A percentile compares a stretch with the other conserved stretches of the same genome.
phyloP scores from a whole-genome alignment of 345 rosid genomes.

The Lepidium sativum region DNA sequence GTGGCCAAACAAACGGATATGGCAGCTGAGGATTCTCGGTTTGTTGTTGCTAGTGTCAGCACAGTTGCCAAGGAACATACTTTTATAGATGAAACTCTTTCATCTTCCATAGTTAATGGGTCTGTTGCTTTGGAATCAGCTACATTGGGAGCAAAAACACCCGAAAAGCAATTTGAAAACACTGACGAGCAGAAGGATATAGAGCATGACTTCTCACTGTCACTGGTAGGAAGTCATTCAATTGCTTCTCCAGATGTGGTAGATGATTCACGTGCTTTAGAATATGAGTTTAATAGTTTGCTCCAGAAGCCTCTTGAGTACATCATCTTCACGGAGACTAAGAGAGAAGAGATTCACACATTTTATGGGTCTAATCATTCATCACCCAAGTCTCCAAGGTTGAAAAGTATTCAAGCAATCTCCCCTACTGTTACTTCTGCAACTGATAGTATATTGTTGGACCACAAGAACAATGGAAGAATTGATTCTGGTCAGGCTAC shows the following conservation, averaged over 20 bases:
- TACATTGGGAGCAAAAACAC: conserved; percentile 17
- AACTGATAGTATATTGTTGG: conserved; percentile 34
- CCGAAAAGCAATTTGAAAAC: conserved; percentile 25
- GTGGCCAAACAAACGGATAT: conserved; percentile 12
- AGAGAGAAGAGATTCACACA: conserved; percentile 53
- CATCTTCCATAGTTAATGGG: conserved; percentile 19
- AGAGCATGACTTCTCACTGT: conserved; percentile 20
- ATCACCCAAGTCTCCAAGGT: conserved; percentile 24
- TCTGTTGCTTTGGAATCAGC: conserved; percentile 34
- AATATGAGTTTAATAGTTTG: conserved; percentile 9
- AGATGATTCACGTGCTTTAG: conserved; percentile 19
- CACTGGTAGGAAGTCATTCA: conserved; percentile 9
- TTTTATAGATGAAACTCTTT: conserved; percentile 9
- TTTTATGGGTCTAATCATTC: conserved; percentile 42
- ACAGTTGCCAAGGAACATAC: conserved; percentile 26
- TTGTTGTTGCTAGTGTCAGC: conserved; percentile 21
- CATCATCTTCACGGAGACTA: conserved; percentile 31
- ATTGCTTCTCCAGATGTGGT: too few relatives aligned
- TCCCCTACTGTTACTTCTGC: conserved; percentile 36
- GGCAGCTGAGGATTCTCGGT: conserved; percentile 20
- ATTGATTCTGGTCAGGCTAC: conserved; percentile 29
- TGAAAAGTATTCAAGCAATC: conserved; percentile 29
- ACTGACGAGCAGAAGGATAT: conserved; percentile 12
- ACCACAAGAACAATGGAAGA: conserved; percentile 30
- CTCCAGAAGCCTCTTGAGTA: conserved; percentile 18